Conservation (phyloP, 441 rosid species). For the Gossypium davidsonii region DNA sequence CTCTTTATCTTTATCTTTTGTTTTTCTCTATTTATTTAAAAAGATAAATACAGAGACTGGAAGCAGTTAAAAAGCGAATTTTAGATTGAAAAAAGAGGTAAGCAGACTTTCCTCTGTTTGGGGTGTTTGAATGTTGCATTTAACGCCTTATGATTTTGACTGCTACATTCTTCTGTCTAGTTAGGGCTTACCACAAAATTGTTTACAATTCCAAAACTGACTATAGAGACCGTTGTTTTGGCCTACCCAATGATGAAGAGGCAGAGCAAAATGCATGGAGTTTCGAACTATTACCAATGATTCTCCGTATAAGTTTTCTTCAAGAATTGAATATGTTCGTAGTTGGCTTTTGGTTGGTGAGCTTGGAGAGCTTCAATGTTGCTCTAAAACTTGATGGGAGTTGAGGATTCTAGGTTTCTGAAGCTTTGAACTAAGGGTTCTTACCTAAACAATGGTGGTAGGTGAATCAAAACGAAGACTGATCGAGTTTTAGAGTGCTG, state of each 20-base stretch:
- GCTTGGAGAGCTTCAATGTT: no score
- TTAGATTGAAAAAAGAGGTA: background rate
- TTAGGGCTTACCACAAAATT: background rate
- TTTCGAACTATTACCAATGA: background rate
- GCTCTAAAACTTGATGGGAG: no score
- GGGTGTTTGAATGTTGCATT: background rate
- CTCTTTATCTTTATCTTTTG: background rate
- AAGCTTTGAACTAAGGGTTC: no score
- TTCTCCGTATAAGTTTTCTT: background rate
- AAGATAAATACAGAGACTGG: background rate
- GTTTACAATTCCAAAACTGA: background rate
- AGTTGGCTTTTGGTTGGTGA: no score
- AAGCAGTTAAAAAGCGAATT: background rate
- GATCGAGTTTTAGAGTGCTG: no score
- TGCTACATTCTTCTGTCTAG: background rate
- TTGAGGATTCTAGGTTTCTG: no score
- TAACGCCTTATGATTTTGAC: constrained; percentile 13
- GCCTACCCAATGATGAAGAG: background rate
- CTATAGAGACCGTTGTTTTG: background rate
- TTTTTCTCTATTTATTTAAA: background rate
- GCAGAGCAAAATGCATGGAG: no score
- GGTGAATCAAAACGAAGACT: no score
- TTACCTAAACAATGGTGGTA: no score
- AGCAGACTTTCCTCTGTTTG: background rate
- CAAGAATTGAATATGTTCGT: no score